Conservation (phyloP, 768 basidiomycete species). For the Leccinum boreale region DNA sequence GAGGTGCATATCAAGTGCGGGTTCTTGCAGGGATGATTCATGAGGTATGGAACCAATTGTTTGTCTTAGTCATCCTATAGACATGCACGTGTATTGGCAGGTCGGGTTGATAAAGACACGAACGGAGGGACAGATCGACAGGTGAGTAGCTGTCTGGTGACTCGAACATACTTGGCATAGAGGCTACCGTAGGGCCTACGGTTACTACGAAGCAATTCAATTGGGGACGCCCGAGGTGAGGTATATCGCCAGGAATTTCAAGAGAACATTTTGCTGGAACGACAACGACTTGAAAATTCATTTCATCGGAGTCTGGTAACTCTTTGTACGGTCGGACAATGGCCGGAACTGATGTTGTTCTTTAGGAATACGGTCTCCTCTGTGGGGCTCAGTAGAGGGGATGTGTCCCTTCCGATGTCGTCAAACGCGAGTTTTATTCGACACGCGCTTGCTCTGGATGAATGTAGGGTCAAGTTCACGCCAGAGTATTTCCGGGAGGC, state of each 20-base stretch:
- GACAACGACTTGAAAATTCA: neutral
- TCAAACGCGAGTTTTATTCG: conserved; percentile 36
- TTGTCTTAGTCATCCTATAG: neutral
- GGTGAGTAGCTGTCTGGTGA: neutral
- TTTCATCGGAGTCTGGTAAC: conserved; percentile 46
- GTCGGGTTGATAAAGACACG: neutral
- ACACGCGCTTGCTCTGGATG: neutral
- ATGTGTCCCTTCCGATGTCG: conserved; percentile 48
- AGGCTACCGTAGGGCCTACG: neutral
- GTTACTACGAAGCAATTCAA: neutral
- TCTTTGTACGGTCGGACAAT: conserved; percentile 8
- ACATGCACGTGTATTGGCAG: neutral
- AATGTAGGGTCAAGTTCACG: neutral
- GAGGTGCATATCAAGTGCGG: neutral
- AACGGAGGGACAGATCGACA: neutral
- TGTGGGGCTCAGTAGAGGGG: conserved; percentile 46
- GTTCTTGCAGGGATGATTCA: neutral
- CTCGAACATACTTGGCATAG: neutral
- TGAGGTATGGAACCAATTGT: neutral
- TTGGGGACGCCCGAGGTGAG: neutral
- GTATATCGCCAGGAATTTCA: neutral
- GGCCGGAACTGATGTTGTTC: neutral
- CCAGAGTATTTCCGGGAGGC: conserved; percentile 14
- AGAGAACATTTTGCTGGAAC: neutral
- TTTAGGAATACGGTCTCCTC: conserved; percentile 42